Conservation (phyloP, 2,329 filamentous ascomycete species). For the Leptographium procerum region DNA sequence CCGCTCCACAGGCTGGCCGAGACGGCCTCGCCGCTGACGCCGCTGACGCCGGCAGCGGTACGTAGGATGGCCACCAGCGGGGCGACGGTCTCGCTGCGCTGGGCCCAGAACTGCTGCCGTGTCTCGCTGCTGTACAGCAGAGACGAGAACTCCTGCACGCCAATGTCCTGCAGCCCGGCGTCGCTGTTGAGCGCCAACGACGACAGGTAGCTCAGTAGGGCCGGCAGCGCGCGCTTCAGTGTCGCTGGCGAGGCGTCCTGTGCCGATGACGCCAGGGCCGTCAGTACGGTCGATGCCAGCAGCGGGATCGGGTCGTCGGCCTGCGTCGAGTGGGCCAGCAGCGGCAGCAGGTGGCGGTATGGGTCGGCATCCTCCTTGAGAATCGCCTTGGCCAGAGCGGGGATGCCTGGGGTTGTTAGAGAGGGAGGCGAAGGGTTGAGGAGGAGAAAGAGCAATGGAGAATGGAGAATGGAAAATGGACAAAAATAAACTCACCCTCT, state of each 20-base stretch:
- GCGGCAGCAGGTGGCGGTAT: conserved; percentile 72
- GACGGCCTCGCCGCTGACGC: conserved; percentile 37
- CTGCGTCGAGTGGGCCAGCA: conserved; percentile 67
- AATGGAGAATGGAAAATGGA: neutral
- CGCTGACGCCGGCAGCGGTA: conserved; percentile 61
- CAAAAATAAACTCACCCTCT: conserved; percentile 48
- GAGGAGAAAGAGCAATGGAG: neutral
- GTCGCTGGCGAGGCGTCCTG: conserved; percentile 54
- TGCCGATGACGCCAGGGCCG: conserved; percentile 61
- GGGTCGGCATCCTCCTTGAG: conserved; percentile 54
- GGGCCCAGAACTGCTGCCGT: conserved; percentile 80
- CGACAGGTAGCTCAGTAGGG: conserved; percentile 78
- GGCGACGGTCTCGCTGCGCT: conserved; percentile 71
- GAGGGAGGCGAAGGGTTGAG: neutral
- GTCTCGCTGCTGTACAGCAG: conserved; percentile 66
- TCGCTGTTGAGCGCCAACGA: conserved; percentile 69
- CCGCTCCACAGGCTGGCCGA: conserved; percentile 52
- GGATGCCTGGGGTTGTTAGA: conserved; percentile 20
- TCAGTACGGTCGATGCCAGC: conserved; percentile 77
- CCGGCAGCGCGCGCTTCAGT: conserved; percentile 59
- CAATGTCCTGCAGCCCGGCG: conserved; percentile 87
- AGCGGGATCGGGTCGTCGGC: conserved; percentile 73
- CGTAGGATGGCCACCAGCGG: conserved; percentile 75
- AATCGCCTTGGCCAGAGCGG: conserved; percentile 64
- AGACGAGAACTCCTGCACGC: conserved; percentile 80